Evolutionary conservation across 768 basidiomycete genomes (phyloP), one percentile per base, ranked within the genome.

Genomic region (Auricularia heimuer): DNA sequence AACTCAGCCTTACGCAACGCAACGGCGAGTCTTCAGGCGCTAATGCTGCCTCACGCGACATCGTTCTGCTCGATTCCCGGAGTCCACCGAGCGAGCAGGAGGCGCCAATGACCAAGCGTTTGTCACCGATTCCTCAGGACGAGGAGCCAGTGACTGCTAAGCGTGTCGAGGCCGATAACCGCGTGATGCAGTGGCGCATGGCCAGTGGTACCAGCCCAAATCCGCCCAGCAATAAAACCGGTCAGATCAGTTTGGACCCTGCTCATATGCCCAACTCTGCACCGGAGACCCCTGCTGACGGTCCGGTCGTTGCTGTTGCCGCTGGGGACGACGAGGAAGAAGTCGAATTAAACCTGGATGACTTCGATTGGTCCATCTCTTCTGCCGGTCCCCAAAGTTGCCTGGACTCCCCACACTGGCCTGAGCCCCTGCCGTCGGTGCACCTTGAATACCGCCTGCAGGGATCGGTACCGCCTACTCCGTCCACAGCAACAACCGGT

Each of bases 361-460:
- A 90, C 68, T 91, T 81, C 70, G 71, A 79, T 8, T 91, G 88
- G 85, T 88, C 88, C 8, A 78, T 83, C 33, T 85, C 87, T 7
- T 89, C 89, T 6, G 73, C 74, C 2, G 89, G 89, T n/a, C 89
- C 89, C 24, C 75, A 75, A 4, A 73, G 74, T 12, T 72, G 73
- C 37, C 12, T 71, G 77, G 33, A 61, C 37, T 81, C 80, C 2
- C 73, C 77, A 11, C 62, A 73, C 6, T 76, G 78, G 10, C 77
- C 74, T 67, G 74, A 74, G 65, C 75, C 75, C 51, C 70, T 79
- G 44, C 78, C 77, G 29, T 89, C 87, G 11, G 74, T 88, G 14
- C 83, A 86, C 70, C 69, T 88, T 37, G 84, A 81, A 24, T 68
- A 47, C 21, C 58, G 67, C 8, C 21, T 65, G 51, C 61, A 60